Base-by-base conservation (phyloP, 805 yeast genomes). In the Cyberlindnera euphorbiiphila region DNA sequence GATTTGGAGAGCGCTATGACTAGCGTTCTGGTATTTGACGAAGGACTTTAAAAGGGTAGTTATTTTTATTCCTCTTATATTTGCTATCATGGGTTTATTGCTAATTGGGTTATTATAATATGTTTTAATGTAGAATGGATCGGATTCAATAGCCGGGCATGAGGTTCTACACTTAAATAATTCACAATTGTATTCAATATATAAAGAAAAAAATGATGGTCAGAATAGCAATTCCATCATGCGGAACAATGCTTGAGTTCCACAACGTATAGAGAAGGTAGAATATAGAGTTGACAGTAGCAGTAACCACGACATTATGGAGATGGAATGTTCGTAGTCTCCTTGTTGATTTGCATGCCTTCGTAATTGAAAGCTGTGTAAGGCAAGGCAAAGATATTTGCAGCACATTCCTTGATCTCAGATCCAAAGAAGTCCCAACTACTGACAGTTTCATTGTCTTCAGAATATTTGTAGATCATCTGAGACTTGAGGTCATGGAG, bases 381-480 rank as follows among this genome's bases (percentile, higher is more conserved):
- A 8, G 26, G 20, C 37, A 51, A 35, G 12, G 43, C 45, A n/a
- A 42, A 32, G 25, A 53, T 23, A 14, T 40, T 43, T 27, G 32
- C 36, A 14, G 28, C 45, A 43, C 59, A 54, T 23, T 41, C 41
- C 24, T 29, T 41, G 26, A 20, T 25, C 9, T 45, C 49, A 11
- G 46, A 41, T 6, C 55, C 60, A 25, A 39, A 37, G 47, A 54
- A 56, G 9, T 50, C 50, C 58, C 59, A 54, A 12, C 33, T 36
- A 3, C 32, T 36, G 2, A 6, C 36, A 9, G 31, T 20, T 4
- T 9, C 20, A 7, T 30, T 39, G 13, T 32, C 40, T 17, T 39
- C 46, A 7, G 51, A 50, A 32, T 51, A 54, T 7, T 28, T 40
- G 40, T 49, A 54, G 30, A 42, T 28, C 41, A 49, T 30, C 32